phyloP scores from a whole-genome alignment of 805 yeast species.

The Yarrowia sp. region DNA sequence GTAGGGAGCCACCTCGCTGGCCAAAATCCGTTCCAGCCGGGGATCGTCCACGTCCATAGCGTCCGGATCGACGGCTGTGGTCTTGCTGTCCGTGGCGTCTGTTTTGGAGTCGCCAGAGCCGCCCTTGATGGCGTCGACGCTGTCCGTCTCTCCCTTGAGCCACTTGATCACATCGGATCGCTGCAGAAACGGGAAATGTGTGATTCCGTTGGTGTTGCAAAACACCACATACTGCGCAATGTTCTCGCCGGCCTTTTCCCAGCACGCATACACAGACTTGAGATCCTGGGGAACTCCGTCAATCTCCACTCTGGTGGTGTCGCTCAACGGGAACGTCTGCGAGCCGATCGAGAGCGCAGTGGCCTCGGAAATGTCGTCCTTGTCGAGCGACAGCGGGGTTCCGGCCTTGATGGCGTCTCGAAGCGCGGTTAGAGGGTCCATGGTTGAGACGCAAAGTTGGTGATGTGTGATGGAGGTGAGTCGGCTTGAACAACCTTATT shows the following conservation, averaged over 20 bases:
- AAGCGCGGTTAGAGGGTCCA: slow-evolving; percentile 48
- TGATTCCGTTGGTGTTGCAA: slow-evolving; percentile 68
- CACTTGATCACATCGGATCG: slow-evolving; percentile 84
- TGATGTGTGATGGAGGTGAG: slow-evolving; percentile 29
- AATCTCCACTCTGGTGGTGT: slow-evolving; percentile 21
- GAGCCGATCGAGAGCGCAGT: slow-evolving; percentile 24
- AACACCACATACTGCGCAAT: slow-evolving; percentile 82
- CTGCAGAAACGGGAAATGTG: slow-evolving; percentile 80
- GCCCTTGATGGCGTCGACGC: slow-evolving; percentile 40
- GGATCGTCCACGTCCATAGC: slow-evolving; percentile 54
- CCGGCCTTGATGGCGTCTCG: slow-evolving; percentile 47
- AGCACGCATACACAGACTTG: slow-evolving; percentile 73
- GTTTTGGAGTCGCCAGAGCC: slow-evolving; percentile 37
- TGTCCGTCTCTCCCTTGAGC: slow-evolving; percentile 65
- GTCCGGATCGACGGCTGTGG: slow-evolving; percentile 8
- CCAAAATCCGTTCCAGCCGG: slow-evolving; percentile 56
- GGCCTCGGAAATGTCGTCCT: slow-evolving; percentile 43
- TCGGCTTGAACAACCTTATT: slow-evolving; percentile 60
- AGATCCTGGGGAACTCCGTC: slow-evolving; percentile 49
- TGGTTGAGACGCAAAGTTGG: slow-evolving; percentile 9
- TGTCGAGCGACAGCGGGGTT: slow-evolving; percentile 45
- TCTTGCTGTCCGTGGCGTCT: background rate
- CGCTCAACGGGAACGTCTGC: slow-evolving; percentile 11
- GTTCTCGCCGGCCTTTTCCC: slow-evolving; percentile 74
- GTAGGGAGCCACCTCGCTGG: slow-evolving; percentile 54